Evolutionary conservation across 352 stramenopile species (phyloP).

Genomic region (Phytophthora multivora): DNA sequence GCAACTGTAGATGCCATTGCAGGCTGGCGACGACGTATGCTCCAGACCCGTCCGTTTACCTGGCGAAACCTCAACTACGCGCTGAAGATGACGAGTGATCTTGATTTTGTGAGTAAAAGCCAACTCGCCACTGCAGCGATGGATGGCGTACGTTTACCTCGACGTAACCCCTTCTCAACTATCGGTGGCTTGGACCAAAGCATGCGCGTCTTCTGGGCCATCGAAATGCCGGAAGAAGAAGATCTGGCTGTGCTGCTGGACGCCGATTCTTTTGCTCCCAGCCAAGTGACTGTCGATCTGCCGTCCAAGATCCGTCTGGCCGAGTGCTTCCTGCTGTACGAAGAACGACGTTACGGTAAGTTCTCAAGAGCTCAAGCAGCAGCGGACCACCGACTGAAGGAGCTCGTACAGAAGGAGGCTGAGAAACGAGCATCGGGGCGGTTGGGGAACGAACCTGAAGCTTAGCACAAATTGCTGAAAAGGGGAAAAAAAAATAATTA

Average conservation of each 20-base stretch:
- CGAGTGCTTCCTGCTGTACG: conserved; percentile 62
- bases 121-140: conserved; percentile 54
- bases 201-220: conserved; percentile 56
- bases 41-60: conserved; percentile 57
- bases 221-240: conserved; percentile 57
- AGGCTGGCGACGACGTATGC: conserved; percentile 65
- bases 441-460: conserved; percentile 10
- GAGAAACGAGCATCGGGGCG: conserved; percentile 53
- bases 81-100: conserved; percentile 66
- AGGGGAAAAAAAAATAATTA: conserved; percentile 18
- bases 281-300: conserved; percentile 39
- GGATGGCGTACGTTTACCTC: conserved; percentile 55
- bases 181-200: conserved; percentile 71
- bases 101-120: conserved; percentile 81
- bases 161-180: conserved; percentile 76
- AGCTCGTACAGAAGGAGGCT: conserved; percentile 64
- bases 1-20: conserved; percentile 61
- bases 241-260: conserved; percentile 65
- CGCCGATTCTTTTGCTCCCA: conserved; percentile 47
- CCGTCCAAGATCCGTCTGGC: conserved; percentile 57
- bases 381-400: conserved; percentile 54
- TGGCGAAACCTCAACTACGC: conserved; percentile 74
- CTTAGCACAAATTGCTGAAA: not conserved
- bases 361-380: conserved; percentile 37
- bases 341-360: conserved; percentile 55